Conservation (phyloP, 1,139 yeast species). For the Fermentozyma sake region DNA sequence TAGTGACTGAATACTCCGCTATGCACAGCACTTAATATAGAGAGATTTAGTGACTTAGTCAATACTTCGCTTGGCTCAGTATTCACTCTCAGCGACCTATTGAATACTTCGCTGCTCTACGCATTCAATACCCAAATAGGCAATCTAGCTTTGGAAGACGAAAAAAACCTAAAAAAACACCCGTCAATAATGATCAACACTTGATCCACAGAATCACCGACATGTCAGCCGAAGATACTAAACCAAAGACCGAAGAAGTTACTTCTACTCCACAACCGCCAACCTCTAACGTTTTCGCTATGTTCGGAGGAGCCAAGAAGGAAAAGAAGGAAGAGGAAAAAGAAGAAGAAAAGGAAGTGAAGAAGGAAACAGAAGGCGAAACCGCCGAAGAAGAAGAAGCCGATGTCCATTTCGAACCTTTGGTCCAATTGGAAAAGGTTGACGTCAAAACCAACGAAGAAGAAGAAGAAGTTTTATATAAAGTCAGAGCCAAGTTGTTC, state of each 20-base stretch:
- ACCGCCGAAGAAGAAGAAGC: slow-evolving; percentile 84
- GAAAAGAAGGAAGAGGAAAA: slow-evolving; percentile 44
- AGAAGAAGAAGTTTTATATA: slow-evolving; percentile 82
- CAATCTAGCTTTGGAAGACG: slow-evolving; percentile 1
- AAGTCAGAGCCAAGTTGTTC: slow-evolving; percentile 92
- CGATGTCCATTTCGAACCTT: slow-evolving; percentile 95
- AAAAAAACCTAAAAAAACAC: slow-evolving; percentile 2
- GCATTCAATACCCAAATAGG: slow-evolving; percentile 4
- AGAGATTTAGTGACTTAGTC: too few relatives aligned
- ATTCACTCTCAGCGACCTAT: too few relatives aligned
- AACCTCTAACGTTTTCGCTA: slow-evolving; percentile 75
- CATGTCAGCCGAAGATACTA: slow-evolving; percentile 39
- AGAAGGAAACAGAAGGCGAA: slow-evolving; percentile 31
- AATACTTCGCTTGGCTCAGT: too few relatives aligned
- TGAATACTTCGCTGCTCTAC: too few relatives aligned
- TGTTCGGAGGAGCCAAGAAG: slow-evolving; percentile 84
- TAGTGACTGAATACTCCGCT: too few relatives aligned
- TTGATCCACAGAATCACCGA: slow-evolving; percentile 3
- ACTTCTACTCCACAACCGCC: slow-evolving; percentile 47
- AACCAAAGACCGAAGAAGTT: slow-evolving; percentile 23
- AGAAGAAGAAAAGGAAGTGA: slow-evolving; percentile 29
- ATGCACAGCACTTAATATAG: too few relatives aligned
- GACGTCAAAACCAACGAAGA: slow-evolving; percentile 97
- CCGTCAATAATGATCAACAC: slow-evolving; percentile 4
- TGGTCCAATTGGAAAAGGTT: slow-evolving; percentile 90